These are phyloP conservation scores for Lachancea waltii DNA, from an alignment of 805 yeast genomes.

Conservation along the genomic window DNA sequence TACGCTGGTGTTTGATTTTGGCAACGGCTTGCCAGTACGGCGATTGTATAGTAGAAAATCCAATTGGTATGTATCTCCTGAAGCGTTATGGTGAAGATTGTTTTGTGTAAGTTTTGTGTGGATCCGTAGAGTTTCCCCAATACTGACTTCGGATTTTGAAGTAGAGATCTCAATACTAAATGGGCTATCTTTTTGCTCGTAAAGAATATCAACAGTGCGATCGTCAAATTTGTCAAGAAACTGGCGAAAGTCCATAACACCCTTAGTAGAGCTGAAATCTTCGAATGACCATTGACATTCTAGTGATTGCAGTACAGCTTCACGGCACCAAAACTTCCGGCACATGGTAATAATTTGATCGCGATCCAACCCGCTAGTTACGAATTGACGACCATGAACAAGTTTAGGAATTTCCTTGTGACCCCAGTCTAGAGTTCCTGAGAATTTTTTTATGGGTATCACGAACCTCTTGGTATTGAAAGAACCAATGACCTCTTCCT, in stretches of 20 bases:
- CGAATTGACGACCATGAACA: slow-evolving; percentile 56
- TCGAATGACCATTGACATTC: slow-evolving; percentile 56
- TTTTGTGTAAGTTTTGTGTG: slow-evolving; percentile 9
- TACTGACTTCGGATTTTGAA: slow-evolving; percentile 7
- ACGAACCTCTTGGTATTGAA: slow-evolving; percentile 52
- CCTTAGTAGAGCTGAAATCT: slow-evolving; percentile 13
- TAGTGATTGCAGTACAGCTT: slow-evolving; percentile 51
- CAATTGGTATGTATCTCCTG: slow-evolving; percentile 6
- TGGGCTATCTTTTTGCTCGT: slow-evolving; percentile 16
- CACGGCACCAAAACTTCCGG: slow-evolving; percentile 77
- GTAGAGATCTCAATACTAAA: slow-evolving; percentile 15
- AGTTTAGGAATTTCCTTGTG: slow-evolving; percentile 60
- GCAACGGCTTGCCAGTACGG: slow-evolving; percentile 18
- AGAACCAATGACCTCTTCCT: slow-evolving; percentile 33
- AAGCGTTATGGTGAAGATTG: neutral
- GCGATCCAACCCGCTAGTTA: slow-evolving; percentile 42
- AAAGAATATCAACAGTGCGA: slow-evolving; percentile 20
- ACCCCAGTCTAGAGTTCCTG: slow-evolving; percentile 26
- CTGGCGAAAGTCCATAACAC: slow-evolving; percentile 24
- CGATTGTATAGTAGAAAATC: slow-evolving; percentile 21
- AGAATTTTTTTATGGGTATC: slow-evolving; percentile 60
- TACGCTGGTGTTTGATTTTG: slow-evolving; percentile 46
- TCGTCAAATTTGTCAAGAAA: slow-evolving; percentile 24
- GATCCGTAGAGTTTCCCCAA: slow-evolving; percentile 15
- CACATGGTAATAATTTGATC: slow-evolving; percentile 52